These are phyloP conservation scores for Lodderomyces theae DNA, from an alignment of 1,139 yeast genomes.

Conservation along the genomic window DNA sequence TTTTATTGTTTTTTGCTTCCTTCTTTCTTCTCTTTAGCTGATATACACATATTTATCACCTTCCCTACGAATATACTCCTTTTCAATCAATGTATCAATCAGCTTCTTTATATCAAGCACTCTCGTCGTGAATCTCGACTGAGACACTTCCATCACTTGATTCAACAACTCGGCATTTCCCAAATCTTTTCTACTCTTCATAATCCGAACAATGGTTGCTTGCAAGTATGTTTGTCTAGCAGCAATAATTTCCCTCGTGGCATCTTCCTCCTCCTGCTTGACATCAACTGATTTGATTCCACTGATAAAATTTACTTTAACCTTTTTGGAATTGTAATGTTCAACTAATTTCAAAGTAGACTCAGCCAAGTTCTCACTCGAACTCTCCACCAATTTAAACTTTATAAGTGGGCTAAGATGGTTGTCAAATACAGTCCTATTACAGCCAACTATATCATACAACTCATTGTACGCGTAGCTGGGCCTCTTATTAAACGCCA, in stretches of 20 bases:
- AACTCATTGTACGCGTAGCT: conserved; percentile 62
- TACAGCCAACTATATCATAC: conserved; percentile 64
- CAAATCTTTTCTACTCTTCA: conserved; percentile 86
- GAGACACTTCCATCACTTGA: conserved; percentile 86
- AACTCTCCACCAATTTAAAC: conserved; percentile 68
- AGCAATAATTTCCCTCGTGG: conserved; percentile 81
- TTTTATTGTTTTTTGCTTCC: background rate
- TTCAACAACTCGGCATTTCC: conserved; percentile 79
- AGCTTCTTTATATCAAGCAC: conserved; percentile 84
- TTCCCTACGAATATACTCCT: conserved; percentile 81
- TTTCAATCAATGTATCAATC: conserved; percentile 81
- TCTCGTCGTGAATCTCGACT: conserved; percentile 80
- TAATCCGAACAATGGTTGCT: conserved; percentile 92
- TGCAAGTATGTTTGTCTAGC: conserved; percentile 83
- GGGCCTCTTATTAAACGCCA: conserved; percentile 70
- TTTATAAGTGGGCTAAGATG: conserved; percentile 78
- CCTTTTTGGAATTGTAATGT: conserved; percentile 82
- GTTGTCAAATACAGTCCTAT: conserved; percentile 64
- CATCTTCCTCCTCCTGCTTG: conserved; percentile 75
- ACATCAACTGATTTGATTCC: conserved; percentile 72
- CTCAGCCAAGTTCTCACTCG: conserved; percentile 43
- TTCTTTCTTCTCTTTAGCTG: background rate
- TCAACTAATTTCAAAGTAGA: conserved; percentile 73
- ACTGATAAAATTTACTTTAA: conserved; percentile 80
- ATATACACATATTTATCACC: conserved; percentile 77